Conservation (phyloP, 306 rosid species). For the Vigna hirtella region DNA sequence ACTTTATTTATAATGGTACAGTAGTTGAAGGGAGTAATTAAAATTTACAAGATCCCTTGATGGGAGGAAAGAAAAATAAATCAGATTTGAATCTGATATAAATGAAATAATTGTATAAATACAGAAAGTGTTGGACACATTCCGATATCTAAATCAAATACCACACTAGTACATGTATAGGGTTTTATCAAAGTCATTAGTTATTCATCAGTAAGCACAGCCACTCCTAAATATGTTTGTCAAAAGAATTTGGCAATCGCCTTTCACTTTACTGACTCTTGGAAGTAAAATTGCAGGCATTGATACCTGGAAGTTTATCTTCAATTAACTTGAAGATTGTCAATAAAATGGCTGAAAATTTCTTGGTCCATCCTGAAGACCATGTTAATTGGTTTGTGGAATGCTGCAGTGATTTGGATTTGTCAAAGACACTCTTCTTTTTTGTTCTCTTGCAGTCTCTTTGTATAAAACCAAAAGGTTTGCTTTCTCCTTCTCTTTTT, state of each 20-base stretch:
- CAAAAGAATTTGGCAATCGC: conserved; percentile 11
- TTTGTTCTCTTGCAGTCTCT: conserved; percentile 72
- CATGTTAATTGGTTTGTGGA: conserved; percentile 64
- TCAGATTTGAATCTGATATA: too few relatives aligned
- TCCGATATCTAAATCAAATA: too few relatives aligned
- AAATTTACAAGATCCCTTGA: too few relatives aligned
- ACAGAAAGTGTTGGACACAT: too few relatives aligned
- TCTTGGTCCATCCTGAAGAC: conserved; percentile 59
- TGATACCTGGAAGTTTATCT: conserved; percentile 53
- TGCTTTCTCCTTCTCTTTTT: conserved; percentile 35
- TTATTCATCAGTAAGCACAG: conserved; percentile 9
- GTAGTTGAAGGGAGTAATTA: too few relatives aligned
- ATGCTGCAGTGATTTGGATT: conserved; percentile 60
- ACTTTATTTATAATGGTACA: too few relatives aligned
- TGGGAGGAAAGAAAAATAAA: too few relatives aligned
- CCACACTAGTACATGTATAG: not conserved
- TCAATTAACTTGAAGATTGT: conserved; percentile 68
- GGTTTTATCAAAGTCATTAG: conserved; percentile 22
- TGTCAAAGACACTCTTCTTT: conserved; percentile 71
- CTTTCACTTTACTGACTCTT: conserved; percentile 35
- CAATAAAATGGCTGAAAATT: conserved; percentile 68
- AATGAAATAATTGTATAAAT: too few relatives aligned
- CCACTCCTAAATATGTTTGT: conserved; percentile 11
- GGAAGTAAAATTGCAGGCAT: conserved; percentile 52
- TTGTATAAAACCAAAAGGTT: conserved; percentile 53